Evolutionary conservation across 495 filamentous ascomycete genomes (phyloP), one percentile per base, ranked within the genome.

Genomic region (Podospora tetraspora): DNA sequence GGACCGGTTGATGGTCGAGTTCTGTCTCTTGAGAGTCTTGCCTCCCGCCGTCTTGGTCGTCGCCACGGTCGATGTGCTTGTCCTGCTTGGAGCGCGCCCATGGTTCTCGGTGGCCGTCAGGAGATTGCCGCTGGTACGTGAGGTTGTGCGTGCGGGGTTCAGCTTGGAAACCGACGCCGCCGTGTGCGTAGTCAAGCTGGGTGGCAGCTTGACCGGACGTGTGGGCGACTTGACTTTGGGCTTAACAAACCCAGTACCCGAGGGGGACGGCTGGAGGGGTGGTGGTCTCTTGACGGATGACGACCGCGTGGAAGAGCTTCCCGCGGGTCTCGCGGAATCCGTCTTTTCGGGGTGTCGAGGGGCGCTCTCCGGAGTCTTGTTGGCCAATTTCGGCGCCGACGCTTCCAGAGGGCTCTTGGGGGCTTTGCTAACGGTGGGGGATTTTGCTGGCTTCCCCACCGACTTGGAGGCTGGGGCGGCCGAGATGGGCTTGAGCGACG

Each of bases 161-260:
- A 77, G 64, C 76, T 87, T 92, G 12, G 85, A 84, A 5, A 82
- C 82, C 56, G 86, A 89, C 6, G 91, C 79, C 19, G 86, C 82
- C 8, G 88, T 91, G 56, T 87, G 85, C 23, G 90, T 84, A 2
- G 86, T 87, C 61, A 89, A 77, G 27, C 90, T 85, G 59, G 83
- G 73, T 30, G 90, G 86, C 32, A 89, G 79, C 65, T 86, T 87
- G 70, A 86, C 79, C 19, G 90, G 84, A 61, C 83, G 84, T 8
- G 88, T 89, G 1, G 90, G 89, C 21, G 90, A 91, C 69, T 85
- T 89, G 19, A 85, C 76, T 71, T 83, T 84, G 23, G 88, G 82
- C 72, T 90, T 91, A 34, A 78, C 76, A 70, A 83, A 82, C n/a
- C 78, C 80, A 64, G 75, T 77, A 59, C 72, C 70, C 1, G 79